Base-by-base conservation (phyloP, 1,139 yeast genomes). In the Zygosaccharomyces sapae region DNA sequence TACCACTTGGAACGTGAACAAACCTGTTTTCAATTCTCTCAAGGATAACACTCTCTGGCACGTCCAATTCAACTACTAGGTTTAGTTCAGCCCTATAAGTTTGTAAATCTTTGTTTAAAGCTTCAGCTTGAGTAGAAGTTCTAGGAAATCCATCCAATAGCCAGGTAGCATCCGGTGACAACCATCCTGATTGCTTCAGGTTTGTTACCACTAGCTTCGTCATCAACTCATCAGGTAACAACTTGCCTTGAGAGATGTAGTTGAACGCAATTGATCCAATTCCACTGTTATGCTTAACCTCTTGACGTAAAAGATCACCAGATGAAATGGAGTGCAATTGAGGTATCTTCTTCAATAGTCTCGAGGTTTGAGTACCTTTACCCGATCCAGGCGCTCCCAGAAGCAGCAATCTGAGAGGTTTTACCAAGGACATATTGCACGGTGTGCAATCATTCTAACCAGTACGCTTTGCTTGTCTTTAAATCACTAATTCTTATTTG, bases 361-460 rank as follows among this genome's bases (percentile, higher is more conserved):
- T 73, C 1, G 83, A 69, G 0, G 96, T 84, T 56, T 85, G 87
- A 0, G 97, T 90, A 1, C 97, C 97, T 63, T 90, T 90, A 2
- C 97, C 97, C 1, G 96, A 77, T 0, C 97, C 97, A 0, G 97
- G 97, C 0, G 97, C 96, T 4, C 97, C 97, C 44, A 89, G 69
- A 7, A 89, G 71, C 31, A 89, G 71, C 38, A 88, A 68, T 55
- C 96, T 70, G 34, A 86, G 62, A 1, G 95, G 86, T 12, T 51
- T 59, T 33, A 13, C 30, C 34, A 44, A 18, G 24, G 38, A 33
- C 43, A 38, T 38, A 12, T 4, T 22, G 25, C 25, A 22, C 25
- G 25, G 9, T 22, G 25, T 22, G 25, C 25, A 22, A 22, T 6
- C 9, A 22, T 22, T 22, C 25, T 22, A 22, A 22, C 25, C 25